These are phyloP conservation scores for Gnetum montanum DNA, from an alignment of 75 land plant species.

Conservation along the genomic window DNA sequence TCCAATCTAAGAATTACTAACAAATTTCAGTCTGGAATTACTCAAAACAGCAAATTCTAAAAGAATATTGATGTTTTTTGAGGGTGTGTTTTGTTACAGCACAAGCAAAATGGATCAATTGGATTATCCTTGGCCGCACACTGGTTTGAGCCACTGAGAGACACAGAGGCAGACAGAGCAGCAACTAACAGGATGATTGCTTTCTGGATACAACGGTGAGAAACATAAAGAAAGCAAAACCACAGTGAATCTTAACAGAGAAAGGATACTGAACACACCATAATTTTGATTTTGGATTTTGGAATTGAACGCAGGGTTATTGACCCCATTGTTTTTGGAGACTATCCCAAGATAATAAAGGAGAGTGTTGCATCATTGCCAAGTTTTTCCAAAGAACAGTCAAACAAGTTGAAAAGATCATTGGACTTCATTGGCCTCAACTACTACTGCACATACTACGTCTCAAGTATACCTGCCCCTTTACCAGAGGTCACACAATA, in stretches of 20 bases:
- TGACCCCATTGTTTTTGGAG: constrained; percentile 17
- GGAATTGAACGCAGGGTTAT: constrained; percentile 7
- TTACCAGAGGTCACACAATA: no score
- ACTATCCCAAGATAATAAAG: constrained; percentile 17
- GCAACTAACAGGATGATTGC: constrained; percentile 11
- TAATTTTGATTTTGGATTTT: no score
- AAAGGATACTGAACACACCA: no score
- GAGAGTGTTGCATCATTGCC: constrained; percentile 7
- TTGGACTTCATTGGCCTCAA: constrained; percentile 18
- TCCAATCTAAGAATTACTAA: no score
- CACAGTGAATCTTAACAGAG: no score
- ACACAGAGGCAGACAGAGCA: constrained; percentile 7
- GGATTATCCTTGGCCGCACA: no score
- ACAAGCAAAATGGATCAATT: no score
- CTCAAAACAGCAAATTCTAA: no score
- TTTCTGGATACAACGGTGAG: constrained; percentile 17
- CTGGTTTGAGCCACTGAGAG: constrained; percentile 13
- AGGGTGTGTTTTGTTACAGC: no score
- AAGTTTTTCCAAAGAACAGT: constrained; percentile 5
- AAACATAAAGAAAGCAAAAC: no score
- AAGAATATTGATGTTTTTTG: no score
- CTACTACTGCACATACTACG: constrained; percentile 9
- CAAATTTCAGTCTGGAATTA: no score
- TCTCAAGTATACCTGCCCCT: neutral
- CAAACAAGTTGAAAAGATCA: constrained; percentile 4